Percentiles rank a stretch among this genome's conserved stretches.
These are phyloP conservation scores for Myrmaecium sp. DNA, from an alignment of 2,329 filamentous ascomycete genomes.

Conservation along the genomic window DNA sequence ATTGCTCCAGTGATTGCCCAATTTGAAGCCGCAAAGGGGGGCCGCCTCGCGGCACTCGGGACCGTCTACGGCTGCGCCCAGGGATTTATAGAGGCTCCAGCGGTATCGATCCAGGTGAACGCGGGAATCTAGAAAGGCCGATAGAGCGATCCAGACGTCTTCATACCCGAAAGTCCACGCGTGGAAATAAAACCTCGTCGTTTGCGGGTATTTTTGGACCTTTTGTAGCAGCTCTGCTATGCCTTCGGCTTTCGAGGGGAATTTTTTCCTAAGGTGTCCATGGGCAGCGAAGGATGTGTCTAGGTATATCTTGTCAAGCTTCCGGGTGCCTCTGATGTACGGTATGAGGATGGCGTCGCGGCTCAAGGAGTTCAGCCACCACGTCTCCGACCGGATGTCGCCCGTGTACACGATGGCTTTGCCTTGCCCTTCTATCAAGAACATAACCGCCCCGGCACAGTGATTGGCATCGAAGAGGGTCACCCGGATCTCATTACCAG, in stretches of 20 bases:
- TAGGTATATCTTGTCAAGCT: constrained; percentile 67
- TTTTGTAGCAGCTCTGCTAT: constrained; percentile 56
- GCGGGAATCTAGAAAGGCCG: constrained; percentile 49
- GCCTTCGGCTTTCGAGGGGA: constrained; percentile 55
- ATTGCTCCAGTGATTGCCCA: constrained; percentile 51
- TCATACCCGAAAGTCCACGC: constrained; percentile 92
- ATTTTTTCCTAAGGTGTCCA: constrained; percentile 30
- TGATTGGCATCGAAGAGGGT: constrained; percentile 87
- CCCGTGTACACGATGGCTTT: constrained; percentile 76
- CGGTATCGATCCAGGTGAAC: constrained; percentile 79
- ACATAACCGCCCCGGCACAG: constrained; percentile 82
- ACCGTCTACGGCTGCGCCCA: constrained; percentile 22
- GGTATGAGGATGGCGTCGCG: constrained; percentile 59
- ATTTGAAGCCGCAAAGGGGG: constrained; percentile 53
- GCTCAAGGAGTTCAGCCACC: constrained; percentile 62
- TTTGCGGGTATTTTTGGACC: constrained; percentile 47
- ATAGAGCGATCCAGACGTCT: constrained; percentile 74
- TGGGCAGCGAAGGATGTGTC: constrained; percentile 63
- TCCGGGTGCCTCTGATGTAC: constrained; percentile 36
- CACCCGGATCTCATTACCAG: constrained; percentile 52
- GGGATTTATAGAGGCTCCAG: constrained; percentile 50
- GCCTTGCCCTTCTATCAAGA: constrained; percentile 59
- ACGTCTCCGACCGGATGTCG: constrained; percentile 70
- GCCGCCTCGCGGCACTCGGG: constrained; percentile 42
- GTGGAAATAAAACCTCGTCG: constrained; percentile 70